Evolutionary conservation across 2,329 filamentous ascomycete species (phyloP), one percentile per base, ranked within the genome.

Genomic region (Trichoderma sp.): DNA sequence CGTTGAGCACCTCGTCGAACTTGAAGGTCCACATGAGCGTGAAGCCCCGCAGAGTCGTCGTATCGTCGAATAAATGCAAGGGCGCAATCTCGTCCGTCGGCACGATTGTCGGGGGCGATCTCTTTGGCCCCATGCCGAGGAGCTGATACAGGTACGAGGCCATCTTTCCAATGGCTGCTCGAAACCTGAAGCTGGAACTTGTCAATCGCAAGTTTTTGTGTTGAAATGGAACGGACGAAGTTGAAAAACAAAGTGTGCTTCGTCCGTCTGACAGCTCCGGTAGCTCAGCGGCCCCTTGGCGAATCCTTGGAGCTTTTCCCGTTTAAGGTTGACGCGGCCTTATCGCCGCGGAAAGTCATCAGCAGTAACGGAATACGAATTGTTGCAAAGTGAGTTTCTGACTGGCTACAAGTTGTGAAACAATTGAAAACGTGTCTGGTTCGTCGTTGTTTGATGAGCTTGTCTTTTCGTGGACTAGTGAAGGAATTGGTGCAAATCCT

Each of bases 11-110:
- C 14, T 74, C 62, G 3, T 74, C 63, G 41, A 74, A 74, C 6
- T 18, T 66, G 9, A 74, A 65, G 29, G 69, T 73, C 69, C 69
- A 73, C 69, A 73, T 65, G 38, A 73, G 16, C 21, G 69, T 73
- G 29, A 38, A 38, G n/a, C 29, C 29, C 41, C 60, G 60, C 41
- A 73, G 41, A 21, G 29, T 64, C 8, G 11, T 21, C 18, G 69
- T 64, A 9, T 73, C 69, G n/a, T 73, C 69, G 3, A 73, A 73
- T 16, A 73, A 9, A 18, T 73, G 69, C 16, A 73, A 4, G n/a
- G 69, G 69, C 69, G 7, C 69, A 53, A 73, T 27, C 41, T 73
- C 69, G 29, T 73, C 69, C 5, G 69, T 73, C 2, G 69, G 69
- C 14, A 73, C 60, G 38, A 33, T 65, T 24, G 41, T 14, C 41